phyloP scores from a whole-genome alignment of 108 stramenopile species.

The Aureococcus anophagefferens region DNA sequence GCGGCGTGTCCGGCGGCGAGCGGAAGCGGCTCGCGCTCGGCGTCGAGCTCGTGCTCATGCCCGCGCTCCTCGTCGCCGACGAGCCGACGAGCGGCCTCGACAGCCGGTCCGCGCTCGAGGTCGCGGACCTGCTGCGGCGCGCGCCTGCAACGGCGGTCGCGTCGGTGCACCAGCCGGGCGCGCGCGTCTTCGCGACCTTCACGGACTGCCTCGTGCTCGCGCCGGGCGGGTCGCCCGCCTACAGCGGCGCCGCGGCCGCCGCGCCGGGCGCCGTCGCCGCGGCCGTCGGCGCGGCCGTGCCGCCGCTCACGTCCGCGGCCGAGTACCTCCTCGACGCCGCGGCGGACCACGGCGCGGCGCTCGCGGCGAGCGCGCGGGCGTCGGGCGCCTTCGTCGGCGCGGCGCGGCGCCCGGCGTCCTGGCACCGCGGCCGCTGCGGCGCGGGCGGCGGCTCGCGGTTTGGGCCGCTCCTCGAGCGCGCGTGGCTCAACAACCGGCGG shows the following conservation, averaged over 20 bases:
- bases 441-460: not conserved
- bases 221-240: not conserved
- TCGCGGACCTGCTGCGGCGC: not conserved
- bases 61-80: conserved; percentile 63
- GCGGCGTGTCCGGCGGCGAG: conserved; percentile 72
- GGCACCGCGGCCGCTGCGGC: too few species aligned
- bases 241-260: not conserved
- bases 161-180: not conserved
- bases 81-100: conserved; percentile 46
- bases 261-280: not conserved
- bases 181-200: not conserved
- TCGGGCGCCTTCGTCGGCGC: too few species aligned
- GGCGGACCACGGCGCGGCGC: too few species aligned
- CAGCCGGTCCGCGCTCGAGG: not conserved
- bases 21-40: conserved; percentile 72
- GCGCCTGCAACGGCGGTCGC: not conserved
- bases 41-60: conserved; percentile 64
- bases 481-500: not conserved
- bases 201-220: not conserved
- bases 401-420: too few species aligned
- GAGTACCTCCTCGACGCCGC: not conserved
- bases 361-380: too few species aligned
- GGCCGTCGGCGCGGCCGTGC: not conserved
- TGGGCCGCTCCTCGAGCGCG: not conserved
- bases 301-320: not conserved